Base-by-base conservation (phyloP, 768 basidiomycete genomes). In the Gloeophyllum trabeum region DNA sequence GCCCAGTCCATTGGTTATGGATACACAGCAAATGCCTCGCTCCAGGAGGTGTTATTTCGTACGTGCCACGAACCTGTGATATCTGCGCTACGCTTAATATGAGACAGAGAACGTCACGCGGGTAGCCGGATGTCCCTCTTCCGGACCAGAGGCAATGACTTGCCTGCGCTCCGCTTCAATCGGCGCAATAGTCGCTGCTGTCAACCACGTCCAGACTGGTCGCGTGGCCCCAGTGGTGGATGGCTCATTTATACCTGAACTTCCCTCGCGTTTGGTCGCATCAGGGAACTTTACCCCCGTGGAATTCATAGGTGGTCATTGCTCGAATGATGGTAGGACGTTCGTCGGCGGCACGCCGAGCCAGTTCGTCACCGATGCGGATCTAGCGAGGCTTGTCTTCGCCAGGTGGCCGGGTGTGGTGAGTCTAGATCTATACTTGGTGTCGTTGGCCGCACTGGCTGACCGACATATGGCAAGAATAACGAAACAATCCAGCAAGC, bases 1-100 rank as follows among this genome's bases (percentile, higher is more conserved):
- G 61, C 66, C 4, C 64, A 69, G 43, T 67, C 66, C 6, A 68
- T 69, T 36, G 67, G 67, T 4, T 66, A 59, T 41, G 64, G 64
- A 16, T 2, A 64, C 60, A 19, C 22, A 1, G 44, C 51, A 7
- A 60, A 52, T 10, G 46, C 49, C n/a, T 49, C 28, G 14, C 51
- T 61, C 37, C 52, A 51, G 2, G 58, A 65, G 24, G 50, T 46
- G 4, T 48, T 51, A 18, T 66, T 67, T 35, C 51, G 67, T 67
- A 35, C 23, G 64, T 19, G 10, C 28, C 28, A 10, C 16, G 10
- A 10, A 10, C 16, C 28, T 16, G 10, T 16, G 10, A 10, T 32
- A 10, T 16, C 28, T 16, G 10, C 16, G 10, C 10, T 16, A 10
- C 16, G 10, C 28, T 32, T 32, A 32, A 32, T 16, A 32, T 16